phyloP scores from a whole-genome alignment of 306 rosid genomes.

The Begonia loranthoides region DNA sequence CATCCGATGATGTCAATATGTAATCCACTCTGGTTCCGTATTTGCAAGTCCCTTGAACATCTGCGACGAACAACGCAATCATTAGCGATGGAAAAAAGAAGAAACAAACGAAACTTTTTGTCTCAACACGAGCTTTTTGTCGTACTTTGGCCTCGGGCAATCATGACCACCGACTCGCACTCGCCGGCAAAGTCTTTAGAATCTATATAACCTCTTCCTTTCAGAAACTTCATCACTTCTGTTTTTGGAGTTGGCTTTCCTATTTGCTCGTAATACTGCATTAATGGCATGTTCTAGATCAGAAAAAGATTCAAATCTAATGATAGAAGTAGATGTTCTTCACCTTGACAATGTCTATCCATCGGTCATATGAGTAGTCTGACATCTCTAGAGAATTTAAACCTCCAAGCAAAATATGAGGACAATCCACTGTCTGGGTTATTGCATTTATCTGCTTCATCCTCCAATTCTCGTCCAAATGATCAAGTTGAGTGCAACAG shows the following conservation, averaged over 20 bases:
- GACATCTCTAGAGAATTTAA: slow-evolving; percentile 51
- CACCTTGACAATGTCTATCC: slow-evolving; percentile 66
- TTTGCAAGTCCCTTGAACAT: slow-evolving; percentile 90
- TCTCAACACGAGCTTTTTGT: neutral
- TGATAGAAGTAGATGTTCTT: neutral
- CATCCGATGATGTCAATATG: slow-evolving; percentile 41
- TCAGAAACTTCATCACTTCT: slow-evolving; percentile 68
- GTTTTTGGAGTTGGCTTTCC: slow-evolving; percentile 76
- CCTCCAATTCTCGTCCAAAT: slow-evolving; percentile 86
- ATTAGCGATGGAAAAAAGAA: neutral
- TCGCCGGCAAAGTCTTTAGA: slow-evolving; percentile 71
- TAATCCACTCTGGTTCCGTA: slow-evolving; percentile 87
- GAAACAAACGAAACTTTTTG: neutral
- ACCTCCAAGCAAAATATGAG: slow-evolving; percentile 75
- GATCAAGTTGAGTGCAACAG: slow-evolving; percentile 80
- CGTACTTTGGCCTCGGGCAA: slow-evolving; percentile 87
- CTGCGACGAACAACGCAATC: slow-evolving; percentile 14
- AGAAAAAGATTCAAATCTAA: neutral
- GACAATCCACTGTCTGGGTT: slow-evolving; percentile 47
- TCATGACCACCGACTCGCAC: slow-evolving; percentile 68
- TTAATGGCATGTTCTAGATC: too few relatives aligned
- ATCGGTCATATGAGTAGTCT: slow-evolving; percentile 65
- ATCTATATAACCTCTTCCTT: slow-evolving; percentile 56
- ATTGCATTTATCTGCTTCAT: slow-evolving; percentile 74
- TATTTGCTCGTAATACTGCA: slow-evolving; percentile 64